These are phyloP conservation scores for Trametes maxima DNA, from an alignment of 768 basidiomycete genomes.

Conservation along the genomic window DNA sequence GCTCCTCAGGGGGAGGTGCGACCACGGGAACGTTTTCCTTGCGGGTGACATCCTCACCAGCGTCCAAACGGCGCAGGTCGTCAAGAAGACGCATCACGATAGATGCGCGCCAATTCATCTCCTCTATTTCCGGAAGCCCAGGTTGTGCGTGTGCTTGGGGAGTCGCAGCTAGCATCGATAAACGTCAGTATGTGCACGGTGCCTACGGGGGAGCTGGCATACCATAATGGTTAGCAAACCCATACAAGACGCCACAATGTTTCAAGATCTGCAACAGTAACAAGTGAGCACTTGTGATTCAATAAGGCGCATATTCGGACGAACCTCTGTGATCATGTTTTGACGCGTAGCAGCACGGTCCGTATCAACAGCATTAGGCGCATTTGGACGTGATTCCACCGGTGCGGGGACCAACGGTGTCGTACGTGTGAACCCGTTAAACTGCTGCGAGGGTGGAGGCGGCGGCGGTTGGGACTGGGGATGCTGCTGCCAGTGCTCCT, in stretches of 20 bases:
- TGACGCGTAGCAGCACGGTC: constrained; percentile 38
- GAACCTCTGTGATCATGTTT: constrained; percentile 44
- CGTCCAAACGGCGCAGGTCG: constrained; percentile 48
- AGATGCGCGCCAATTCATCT: constrained; percentile 70
- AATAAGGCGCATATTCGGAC: constrained; percentile 8
- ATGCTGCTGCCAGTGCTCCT: constrained; percentile 30
- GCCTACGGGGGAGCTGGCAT: constrained; percentile 26
- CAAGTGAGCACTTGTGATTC: neutral
- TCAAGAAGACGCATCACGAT: constrained; percentile 72
- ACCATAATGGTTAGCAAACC: constrained; percentile 74
- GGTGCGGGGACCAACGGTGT: constrained; percentile 43
- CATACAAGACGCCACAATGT: constrained; percentile 61
- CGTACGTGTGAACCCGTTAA: constrained; percentile 39
- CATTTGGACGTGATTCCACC: constrained; percentile 41
- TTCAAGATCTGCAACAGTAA: constrained; percentile 51
- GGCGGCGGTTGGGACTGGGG: constrained; percentile 21
- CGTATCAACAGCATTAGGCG: constrained; percentile 39
- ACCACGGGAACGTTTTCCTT: constrained; percentile 16
- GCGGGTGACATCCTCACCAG: constrained; percentile 28
- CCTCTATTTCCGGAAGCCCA: constrained; percentile 54
- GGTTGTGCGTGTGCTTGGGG: constrained; percentile 55
- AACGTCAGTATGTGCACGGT: neutral
- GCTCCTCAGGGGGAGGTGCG: constrained; percentile 44
- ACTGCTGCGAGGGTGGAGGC: constrained; percentile 19
- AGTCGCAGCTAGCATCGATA: constrained; percentile 41